These are phyloP conservation scores for Yarrowia porcina DNA, from an alignment of 805 yeast genomes.

Conservation along the genomic window DNA sequence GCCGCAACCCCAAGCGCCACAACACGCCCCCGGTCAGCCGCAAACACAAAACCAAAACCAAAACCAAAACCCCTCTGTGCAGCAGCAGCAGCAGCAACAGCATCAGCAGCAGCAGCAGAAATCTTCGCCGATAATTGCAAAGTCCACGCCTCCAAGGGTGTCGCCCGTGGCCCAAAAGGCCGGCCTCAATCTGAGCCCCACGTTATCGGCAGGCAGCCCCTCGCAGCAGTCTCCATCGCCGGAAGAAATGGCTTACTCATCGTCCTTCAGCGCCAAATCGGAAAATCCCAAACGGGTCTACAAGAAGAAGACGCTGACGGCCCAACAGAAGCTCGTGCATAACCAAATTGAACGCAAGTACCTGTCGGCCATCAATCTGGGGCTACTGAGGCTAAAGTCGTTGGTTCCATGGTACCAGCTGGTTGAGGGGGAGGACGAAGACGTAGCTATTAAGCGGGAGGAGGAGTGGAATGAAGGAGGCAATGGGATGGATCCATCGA, in stretches of 20 bases:
- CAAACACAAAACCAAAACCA: background rate
- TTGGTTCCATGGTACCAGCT: slow-evolving; percentile 11
- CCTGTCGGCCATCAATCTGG: slow-evolving; percentile 6
- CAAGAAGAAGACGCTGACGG: slow-evolving; percentile 18
- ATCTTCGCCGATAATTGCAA: background rate
- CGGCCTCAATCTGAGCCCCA: background rate
- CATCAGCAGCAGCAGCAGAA: background rate
- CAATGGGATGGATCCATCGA: background rate
- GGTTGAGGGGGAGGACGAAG: background rate
- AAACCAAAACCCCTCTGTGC: no score
- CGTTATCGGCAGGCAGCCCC: background rate
- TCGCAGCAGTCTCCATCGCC: background rate
- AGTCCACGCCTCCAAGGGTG: background rate
- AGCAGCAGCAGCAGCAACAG: no score
- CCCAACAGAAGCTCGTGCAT: slow-evolving; percentile 6
- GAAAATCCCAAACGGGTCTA: slow-evolving; percentile 10
- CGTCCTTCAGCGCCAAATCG: background rate
- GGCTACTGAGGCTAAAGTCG: background rate
- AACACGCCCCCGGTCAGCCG: background rate
- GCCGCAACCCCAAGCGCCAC: background rate
- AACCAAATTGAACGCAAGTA: slow-evolving; percentile 15
- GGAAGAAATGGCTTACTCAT: slow-evolving; percentile 12
- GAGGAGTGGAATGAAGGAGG: background rate
- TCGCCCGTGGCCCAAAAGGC: background rate
- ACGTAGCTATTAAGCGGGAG: background rate